Percentiles rank a stretch among this genome's conserved stretches.
Evolutionary conservation across 73 alveolate genomes (phyloP).

Genomic region (Symbiodinium pilosum): DNA sequence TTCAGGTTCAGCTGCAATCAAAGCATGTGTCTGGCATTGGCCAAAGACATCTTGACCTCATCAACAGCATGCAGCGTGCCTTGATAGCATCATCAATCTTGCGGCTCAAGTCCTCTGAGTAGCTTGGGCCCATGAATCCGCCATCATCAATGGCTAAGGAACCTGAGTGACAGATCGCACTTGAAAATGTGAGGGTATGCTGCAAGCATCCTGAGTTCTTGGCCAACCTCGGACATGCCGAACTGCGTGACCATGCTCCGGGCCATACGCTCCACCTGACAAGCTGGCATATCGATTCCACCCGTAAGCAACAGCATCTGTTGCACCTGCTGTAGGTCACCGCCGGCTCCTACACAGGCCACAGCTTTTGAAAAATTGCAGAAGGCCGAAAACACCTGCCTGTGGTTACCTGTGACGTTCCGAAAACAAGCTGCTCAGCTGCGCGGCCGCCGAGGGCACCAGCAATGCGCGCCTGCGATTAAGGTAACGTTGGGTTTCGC

Average conservation of each 20-base stretch:
- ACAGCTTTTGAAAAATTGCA: no score
- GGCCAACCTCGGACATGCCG: conserved; percentile 64
- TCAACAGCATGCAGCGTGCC: conserved; percentile 1
- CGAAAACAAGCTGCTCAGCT: conserved; percentile 93
- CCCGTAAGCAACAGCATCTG: no score
- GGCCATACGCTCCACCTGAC: conserved; percentile 95
- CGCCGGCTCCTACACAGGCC: conserved; percentile 64
- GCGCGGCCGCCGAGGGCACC: conserved; percentile 95
- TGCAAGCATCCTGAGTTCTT: background rate
- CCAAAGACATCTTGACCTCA: no score
- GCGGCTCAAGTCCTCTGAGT: conserved; percentile 45
- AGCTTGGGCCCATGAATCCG: conserved; percentile 80
- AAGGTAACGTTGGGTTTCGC: no score
- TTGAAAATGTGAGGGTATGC: background rate
- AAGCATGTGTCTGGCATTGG: no score
- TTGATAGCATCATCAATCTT: conserved; percentile 81
- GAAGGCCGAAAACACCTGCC: background rate
- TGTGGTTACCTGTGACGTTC: conserved; percentile 88
- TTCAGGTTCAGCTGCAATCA: no score
- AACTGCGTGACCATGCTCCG: conserved; percentile 94
- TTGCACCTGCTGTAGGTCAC: conserved; percentile 87
- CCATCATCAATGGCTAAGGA: conserved; percentile 93
- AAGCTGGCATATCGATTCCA: no score
- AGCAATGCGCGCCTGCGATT: conserved; percentile 66
- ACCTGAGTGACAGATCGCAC: background rate